These are phyloP conservation scores for Apiotrichum sp. DNA, from an alignment of 1,284 basidiomycete species.

Conservation along the genomic window DNA sequence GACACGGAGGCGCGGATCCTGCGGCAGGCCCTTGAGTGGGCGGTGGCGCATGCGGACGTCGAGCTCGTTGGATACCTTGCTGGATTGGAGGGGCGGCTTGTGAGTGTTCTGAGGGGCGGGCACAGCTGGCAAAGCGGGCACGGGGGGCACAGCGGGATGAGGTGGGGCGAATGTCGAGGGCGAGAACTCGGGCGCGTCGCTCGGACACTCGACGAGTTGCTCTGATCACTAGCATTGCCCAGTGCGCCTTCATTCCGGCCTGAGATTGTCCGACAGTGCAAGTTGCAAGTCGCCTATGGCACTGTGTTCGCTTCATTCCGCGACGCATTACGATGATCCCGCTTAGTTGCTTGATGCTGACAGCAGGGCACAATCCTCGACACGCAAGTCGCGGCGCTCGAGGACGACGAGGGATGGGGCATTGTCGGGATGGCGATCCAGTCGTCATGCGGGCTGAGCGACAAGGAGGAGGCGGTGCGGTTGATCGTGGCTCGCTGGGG, in stretches of 20 bases:
- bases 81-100: conserved; percentile 20
- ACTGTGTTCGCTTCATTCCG: too few relatives aligned
- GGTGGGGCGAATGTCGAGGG: too few relatives aligned
- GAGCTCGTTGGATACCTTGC: conserved; percentile 36
- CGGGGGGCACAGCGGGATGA: too few relatives aligned
- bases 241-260: too few relatives aligned
- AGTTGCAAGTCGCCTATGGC: too few relatives aligned
- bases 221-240: too few relatives aligned
- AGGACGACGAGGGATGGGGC: conserved; percentile 77
- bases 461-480: conserved; percentile 79
- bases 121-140: too few relatives aligned
- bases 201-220: too few relatives aligned
- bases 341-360: too few relatives aligned
- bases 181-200: too few relatives aligned
- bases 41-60: conserved; percentile 32
- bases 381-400: conserved; percentile 34
- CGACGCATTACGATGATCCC: too few relatives aligned
- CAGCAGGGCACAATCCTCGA: conserved; percentile 33
- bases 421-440: conserved; percentile 72
- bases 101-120: neutral
- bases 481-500: conserved; percentile 72
- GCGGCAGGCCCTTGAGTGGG: conserved; percentile 34
- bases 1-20: conserved; percentile 23
- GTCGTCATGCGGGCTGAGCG: conserved; percentile 64
- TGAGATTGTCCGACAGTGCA: too few relatives aligned